Evolutionary conservation across 139 green algal genomes (phyloP).

Genomic region (Micractinium conductrix): DNA sequence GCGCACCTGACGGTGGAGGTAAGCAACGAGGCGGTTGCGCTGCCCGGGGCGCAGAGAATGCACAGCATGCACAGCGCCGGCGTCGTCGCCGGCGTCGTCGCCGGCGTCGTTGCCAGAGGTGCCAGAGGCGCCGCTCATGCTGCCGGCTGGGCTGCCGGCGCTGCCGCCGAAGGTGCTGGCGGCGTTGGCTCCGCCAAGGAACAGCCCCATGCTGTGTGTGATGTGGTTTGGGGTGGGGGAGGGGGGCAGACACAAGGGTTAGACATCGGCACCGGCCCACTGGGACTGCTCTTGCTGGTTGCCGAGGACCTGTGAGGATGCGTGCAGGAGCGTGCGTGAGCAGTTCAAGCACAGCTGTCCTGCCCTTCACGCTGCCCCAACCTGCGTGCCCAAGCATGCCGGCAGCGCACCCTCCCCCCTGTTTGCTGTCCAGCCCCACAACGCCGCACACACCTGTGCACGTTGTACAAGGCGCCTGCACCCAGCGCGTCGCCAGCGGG

Average conservation of each 20-base stretch:
- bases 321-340: too few species aligned
- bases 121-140: not conserved
- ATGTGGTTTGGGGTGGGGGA: too few species aligned
- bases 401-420: too few species aligned
- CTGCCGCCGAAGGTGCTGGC: not conserved
- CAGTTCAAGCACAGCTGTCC: too few species aligned
- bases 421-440: too few species aligned
- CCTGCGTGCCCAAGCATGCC: too few species aligned
- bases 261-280: too few species aligned
- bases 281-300: not conserved
- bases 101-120: not conserved
- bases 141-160: not conserved
- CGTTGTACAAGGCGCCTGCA: not conserved
- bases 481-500: not conserved
- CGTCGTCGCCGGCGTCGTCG: not conserved
- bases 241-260: too few species aligned
- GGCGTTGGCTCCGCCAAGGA: not conserved
- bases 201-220: too few species aligned
- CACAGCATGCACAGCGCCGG: too few species aligned
- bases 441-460: too few species aligned
- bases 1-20: conserved; percentile 8
- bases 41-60: conserved; percentile 1
- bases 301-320: not conserved
- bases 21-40: conserved; percentile 10
- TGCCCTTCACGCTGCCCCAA: not conserved